Percentiles rank a stretch among this genome's conserved stretches.
Conservation (phyloP, 1,139 yeast species). For the Taphrina communis region DNA sequence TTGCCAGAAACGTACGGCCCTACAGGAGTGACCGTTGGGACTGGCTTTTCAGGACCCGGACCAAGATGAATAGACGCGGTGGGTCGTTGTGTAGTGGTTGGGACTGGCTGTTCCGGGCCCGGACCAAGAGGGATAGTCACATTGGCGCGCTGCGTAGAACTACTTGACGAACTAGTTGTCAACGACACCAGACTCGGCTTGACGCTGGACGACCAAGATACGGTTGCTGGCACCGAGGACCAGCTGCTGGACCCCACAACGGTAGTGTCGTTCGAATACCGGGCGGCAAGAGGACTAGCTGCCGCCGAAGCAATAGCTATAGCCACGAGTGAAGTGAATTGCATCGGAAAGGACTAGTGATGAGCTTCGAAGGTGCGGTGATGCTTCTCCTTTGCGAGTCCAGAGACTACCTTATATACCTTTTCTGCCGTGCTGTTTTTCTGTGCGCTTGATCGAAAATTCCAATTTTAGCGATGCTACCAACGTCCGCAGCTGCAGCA, state of each 20-base stretch:
- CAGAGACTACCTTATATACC: neutral
- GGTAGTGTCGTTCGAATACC: constrained; percentile 3
- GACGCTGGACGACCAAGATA: neutral
- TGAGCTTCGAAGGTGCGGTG: neutral
- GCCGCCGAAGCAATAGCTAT: constrained; percentile 3
- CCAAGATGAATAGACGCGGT: too few relatives aligned
- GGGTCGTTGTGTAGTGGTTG: neutral
- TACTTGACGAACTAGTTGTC: too few relatives aligned
- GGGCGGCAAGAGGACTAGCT: constrained; percentile 3
- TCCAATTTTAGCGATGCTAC: neutral
- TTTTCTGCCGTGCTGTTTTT: neutral
- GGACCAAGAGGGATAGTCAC: too few relatives aligned
- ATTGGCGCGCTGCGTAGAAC: too few relatives aligned
- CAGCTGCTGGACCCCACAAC: neutral
- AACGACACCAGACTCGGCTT: neutral
- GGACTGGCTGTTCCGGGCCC: neutral
- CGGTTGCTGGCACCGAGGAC: neutral
- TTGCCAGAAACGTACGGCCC: neutral
- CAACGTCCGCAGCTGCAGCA: neutral
- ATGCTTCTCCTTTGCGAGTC: neutral
- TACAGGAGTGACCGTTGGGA: neutral
- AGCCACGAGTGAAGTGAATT: neutral
- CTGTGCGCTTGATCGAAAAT: neutral
- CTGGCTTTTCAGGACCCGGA: neutral
- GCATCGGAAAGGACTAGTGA: constrained; percentile 10